A percentile compares a stretch with the other conserved stretches of the same genome.
These are phyloP conservation scores for Ormosia semicastrata DNA, from an alignment of 306 rosid species.

Conservation along the genomic window DNA sequence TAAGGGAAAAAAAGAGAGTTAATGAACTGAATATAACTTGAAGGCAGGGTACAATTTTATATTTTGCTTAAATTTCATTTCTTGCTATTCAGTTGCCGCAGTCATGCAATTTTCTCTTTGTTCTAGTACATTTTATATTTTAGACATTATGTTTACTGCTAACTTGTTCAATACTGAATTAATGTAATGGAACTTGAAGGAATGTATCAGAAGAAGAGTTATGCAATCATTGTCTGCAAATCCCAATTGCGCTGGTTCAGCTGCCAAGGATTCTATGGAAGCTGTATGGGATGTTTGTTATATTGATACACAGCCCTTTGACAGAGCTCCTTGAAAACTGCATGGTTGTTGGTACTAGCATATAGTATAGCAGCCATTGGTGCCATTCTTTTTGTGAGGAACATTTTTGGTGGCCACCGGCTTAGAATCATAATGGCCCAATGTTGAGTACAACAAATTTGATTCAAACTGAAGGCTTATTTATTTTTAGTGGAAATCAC, in stretches of 20 bases:
- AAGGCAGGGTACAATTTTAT: background rate
- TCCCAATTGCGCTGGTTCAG: constrained; percentile 55
- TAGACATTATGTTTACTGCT: background rate
- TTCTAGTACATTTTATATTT: background rate
- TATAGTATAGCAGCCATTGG: background rate
- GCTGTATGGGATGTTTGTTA: too few relatives aligned
- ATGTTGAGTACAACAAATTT: background rate
- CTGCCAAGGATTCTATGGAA: constrained; percentile 84
- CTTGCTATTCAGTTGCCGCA: background rate
- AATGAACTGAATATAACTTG: background rate
- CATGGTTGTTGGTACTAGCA: background rate
- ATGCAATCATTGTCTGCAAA: constrained; percentile 51
- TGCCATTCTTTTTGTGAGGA: constrained; percentile 20
- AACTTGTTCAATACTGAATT: constrained; percentile 5
- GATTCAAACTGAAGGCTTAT: background rate
- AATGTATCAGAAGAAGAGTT: constrained; percentile 78
- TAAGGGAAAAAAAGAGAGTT: background rate
- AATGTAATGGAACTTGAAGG: constrained; percentile 47
- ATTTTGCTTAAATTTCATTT: background rate
- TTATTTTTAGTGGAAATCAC: background rate
- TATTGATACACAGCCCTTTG: constrained; percentile 76
- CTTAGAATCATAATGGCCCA: background rate
- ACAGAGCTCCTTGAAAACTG: constrained; percentile 65
- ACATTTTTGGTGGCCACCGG: background rate
- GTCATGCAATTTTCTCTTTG: background rate